Conservation (phyloP, 1,284 basidiomycete genomes). For the Cryptococcus floricola region DNA sequence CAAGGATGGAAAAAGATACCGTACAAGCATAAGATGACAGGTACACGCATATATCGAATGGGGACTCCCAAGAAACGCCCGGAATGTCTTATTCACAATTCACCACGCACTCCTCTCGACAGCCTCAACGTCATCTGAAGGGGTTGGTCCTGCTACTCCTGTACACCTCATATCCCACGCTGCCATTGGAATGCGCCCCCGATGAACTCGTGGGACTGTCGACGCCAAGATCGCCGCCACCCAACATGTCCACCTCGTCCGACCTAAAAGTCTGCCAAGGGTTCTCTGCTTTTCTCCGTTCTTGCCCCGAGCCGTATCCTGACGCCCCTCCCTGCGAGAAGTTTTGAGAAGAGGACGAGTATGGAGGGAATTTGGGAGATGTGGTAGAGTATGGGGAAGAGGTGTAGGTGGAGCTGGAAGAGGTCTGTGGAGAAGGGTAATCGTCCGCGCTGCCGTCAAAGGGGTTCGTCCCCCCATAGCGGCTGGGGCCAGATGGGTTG, state of each 20-base stretch:
- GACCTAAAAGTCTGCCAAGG: conserved; percentile 9
- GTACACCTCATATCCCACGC: no score
- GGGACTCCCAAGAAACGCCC: no score
- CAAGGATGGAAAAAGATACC: no score
- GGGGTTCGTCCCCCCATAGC: background rate
- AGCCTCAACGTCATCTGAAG: no score
- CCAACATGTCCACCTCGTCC: conserved; percentile 13
- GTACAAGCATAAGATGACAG: no score
- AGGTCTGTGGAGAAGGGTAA: background rate
- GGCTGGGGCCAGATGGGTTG: background rate
- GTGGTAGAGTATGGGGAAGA: conserved; percentile 3
- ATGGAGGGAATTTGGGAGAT: conserved; percentile 1
- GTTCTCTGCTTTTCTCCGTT: conserved; percentile 1
- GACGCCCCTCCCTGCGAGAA: background rate
- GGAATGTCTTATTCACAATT: no score
- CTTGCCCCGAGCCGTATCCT: background rate
- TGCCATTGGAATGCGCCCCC: background rate
- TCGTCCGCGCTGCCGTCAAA: background rate
- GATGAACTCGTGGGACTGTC: conserved; percentile 11
- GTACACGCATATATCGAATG: no score
- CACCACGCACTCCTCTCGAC: no score
- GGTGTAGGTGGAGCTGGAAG: background rate
- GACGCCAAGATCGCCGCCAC: conserved; percentile 1
- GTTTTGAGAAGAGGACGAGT: background rate
- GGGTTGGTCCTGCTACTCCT: no score